These are phyloP conservation scores for Rhizopus stolonifer DNA, from an alignment of 371 early-diverging fungal genomes.

Conservation along the genomic window DNA sequence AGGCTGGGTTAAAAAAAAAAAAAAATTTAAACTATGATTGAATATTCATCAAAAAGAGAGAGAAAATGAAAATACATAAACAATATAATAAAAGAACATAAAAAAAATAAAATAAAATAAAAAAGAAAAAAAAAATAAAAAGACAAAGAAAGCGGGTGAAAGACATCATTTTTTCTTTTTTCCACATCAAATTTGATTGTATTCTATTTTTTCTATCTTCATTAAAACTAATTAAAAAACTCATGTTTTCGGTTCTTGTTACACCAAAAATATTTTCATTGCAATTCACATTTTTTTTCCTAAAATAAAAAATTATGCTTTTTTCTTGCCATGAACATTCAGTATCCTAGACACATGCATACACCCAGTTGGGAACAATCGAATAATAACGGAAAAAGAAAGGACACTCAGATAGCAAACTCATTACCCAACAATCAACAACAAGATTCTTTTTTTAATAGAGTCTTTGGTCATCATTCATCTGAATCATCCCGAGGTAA, in stretches of 20 bases:
- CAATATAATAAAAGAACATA: no score
- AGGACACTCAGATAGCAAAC: neutral
- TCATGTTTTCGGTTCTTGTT: neutral
- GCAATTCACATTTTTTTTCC: neutral
- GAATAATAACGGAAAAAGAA: slow-evolving; percentile 3
- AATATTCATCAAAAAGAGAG: no score
- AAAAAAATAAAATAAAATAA: no score
- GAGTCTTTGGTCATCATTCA: slow-evolving; percentile 42
- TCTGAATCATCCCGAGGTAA: slow-evolving; percentile 42
- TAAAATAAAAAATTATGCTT: slow-evolving; percentile 3
- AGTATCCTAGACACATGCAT: slow-evolving; percentile 13
- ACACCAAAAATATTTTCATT: slow-evolving; percentile 3
- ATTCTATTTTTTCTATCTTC: neutral
- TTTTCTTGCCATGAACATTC: slow-evolving; percentile 14
- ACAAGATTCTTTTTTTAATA: slow-evolving; percentile 34
- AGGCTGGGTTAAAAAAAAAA: no score
- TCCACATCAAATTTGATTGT: no score
- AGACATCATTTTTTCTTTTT: no score
- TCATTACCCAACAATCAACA: slow-evolving; percentile 11
- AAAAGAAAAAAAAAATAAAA: no score
- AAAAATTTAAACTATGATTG: no score
- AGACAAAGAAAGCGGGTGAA: no score
- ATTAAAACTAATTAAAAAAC: neutral
- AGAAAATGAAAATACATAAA: no score
- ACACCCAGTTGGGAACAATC: slow-evolving; percentile 15